Evolutionary conservation across 495 filamentous ascomycete genomes (phyloP).

Genomic region (Copromyces sp.): DNA sequence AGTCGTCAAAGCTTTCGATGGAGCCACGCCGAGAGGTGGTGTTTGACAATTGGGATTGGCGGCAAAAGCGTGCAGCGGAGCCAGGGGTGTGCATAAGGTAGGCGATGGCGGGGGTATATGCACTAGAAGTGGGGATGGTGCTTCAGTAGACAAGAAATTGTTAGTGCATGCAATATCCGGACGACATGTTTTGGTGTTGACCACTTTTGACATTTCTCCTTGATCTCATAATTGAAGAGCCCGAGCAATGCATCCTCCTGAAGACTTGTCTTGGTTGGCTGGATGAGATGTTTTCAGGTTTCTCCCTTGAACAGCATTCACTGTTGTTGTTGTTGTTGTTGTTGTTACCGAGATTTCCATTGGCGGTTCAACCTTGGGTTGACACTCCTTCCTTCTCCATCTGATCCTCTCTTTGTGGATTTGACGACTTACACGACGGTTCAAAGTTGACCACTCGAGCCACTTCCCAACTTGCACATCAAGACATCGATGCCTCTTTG

Average conservation of each 20-base stretch:
- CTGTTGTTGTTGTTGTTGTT: background rate
- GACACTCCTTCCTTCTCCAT: background rate
- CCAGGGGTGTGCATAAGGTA: background rate
- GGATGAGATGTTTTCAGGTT: background rate
- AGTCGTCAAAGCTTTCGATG: constrained; percentile 5
- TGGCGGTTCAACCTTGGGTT: background rate
- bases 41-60: background rate
- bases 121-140: background rate
- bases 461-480: background rate
- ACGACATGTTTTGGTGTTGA: background rate
- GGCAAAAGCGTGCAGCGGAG: fast-evolving
- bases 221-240: background rate
- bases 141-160: background rate
- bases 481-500: background rate
- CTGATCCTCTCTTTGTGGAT: background rate
- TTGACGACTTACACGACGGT: background rate
- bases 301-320: background rate
- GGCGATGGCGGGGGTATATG: fast-evolving
- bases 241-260: background rate
- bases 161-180: background rate
- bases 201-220: background rate
- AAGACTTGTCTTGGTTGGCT: background rate
- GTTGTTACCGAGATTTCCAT: background rate
- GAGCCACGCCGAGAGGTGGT: constrained; percentile 2
- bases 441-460: background rate